Base-by-base conservation (phyloP, 352 stramenopile species). In the Paralagenidium karlingii region DNA sequence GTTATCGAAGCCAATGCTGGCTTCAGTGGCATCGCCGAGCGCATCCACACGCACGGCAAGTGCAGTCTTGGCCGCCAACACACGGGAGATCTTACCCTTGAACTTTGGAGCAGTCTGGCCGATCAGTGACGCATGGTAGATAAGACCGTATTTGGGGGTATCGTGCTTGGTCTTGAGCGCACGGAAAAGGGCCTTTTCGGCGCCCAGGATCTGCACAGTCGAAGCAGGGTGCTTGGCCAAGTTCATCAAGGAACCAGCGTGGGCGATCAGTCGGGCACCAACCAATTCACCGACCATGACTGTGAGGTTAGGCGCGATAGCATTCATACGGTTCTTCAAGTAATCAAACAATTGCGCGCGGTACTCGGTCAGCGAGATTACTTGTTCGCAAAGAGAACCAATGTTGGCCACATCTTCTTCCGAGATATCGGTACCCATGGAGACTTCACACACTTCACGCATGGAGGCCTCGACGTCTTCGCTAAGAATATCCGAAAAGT, bases 131-230 rank as follows among this genome's bases (percentile, higher is more conserved):
- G 96, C 95, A 69, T 99, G 96, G 67, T 99, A 99, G 58, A 99
- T 99, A n/a, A 99, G 78, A 69, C 96, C 96, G 66, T 99, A 99
- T 68, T 99, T 99, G 8, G 96, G 96, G 9, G 96, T 99, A 61
- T 99, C 94, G 59, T 98, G 91, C 68, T 99, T 99, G 8, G 96
- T 99, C 75, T 99, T 99, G 2, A 99, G 76, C 8, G 96, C 96
- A 51, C 96, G 89, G 79, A 99, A 99, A 3, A 99, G 82, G 13
- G 96, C 96, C 77, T 99, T 99, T 66, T 99, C 96, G 9, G 96
- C 96, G 52, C 96, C 96, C 22, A 99, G 80, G 58, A 99, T 99
- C 58, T 95, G 84, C 31, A 99, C 94, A 1, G 96, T 99, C 9
- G 91, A 98, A 20, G 95, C 96, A 30, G 96, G 96, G 69, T 98